Conservation (phyloP, 1,284 basidiomycete genomes). For the Kalmanozyma brasiliensis region DNA sequence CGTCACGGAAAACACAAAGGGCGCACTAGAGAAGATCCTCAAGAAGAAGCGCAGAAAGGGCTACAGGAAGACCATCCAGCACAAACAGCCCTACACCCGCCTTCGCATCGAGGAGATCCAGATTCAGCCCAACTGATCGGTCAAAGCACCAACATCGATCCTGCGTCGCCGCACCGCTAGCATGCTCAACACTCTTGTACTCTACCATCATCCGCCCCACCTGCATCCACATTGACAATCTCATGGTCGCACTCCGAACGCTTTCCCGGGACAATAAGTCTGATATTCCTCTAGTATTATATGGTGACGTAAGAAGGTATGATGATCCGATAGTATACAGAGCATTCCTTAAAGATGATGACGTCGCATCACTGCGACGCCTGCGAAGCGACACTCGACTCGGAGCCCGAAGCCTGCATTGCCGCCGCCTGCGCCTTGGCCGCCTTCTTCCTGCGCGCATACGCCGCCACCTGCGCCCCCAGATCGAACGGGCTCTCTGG, state of each 20-base stretch:
- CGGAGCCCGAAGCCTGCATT: constrained; percentile 20
- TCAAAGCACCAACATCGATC: not conserved
- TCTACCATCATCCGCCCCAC: constrained; percentile 3
- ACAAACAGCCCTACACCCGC: constrained; percentile 93
- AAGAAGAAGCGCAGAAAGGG: constrained; percentile 99
- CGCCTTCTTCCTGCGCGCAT: constrained; percentile 34
- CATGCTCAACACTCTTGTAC: constrained; percentile 9
- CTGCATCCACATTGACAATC: not conserved
- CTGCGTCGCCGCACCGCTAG: not conserved
- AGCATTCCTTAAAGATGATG: too few relatives aligned
- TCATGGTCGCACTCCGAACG: not conserved
- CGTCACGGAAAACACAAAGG: constrained; percentile 95
- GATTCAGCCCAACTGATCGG: constrained; percentile 41
- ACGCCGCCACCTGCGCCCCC: constrained; percentile 44
- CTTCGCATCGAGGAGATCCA: constrained; percentile 65
- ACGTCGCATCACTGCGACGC: not conserved
- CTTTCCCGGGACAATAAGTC: too few relatives aligned
- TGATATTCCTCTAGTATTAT: constrained; percentile 7
- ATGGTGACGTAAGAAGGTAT: constrained; percentile 1
- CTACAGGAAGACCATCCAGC: constrained; percentile 82
- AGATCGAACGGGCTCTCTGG: constrained; percentile 41
- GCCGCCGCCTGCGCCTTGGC: constrained; percentile 28
- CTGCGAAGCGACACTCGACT: constrained; percentile 10
- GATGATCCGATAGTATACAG: too few relatives aligned
- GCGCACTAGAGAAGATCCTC: constrained; percentile 85